Base-by-base conservation (phyloP, 2,329 filamentous ascomycete genomes). In the Cordyceps militaris region DNA sequence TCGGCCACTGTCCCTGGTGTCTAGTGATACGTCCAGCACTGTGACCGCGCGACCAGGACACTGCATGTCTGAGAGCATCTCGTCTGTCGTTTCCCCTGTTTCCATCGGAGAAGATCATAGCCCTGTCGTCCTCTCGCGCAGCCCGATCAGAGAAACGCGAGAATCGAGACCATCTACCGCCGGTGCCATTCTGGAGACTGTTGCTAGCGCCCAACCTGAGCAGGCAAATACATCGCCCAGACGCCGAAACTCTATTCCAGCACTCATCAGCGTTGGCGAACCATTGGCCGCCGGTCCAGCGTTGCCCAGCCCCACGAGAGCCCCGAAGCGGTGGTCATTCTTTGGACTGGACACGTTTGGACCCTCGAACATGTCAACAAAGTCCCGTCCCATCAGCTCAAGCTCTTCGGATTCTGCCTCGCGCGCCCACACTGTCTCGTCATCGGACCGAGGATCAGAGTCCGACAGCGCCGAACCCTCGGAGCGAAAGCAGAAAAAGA, bases 21-120 rank as follows among this genome's bases (percentile, higher is more conserved):
- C 91, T 1, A 92, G 86, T 21, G 91, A 94, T 68, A 91, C 89
- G 0, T 87, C 90, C 47, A 91, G 86, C 67, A 94, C 88, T 3
- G 75, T 84, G 56, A 91, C 89, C 0, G 79, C 86, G 19, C 81
- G 84, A 26, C 80, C 80, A 3, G 83, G 84, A 5, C 89, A 93
- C 69, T 89, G 86, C 1, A 79, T 89, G 34, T 88, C 88, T 26
- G 88, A 87, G 58, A 95, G 89, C 70, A 84, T 94, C 48, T 91
- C 88, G 4, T 95, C 89, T 0, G 77, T 93, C 43, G 76, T 89
- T 4, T 89, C 88, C 11, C 80, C 79, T 13, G 79, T 78, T 32
- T 73, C 72, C 7, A 70, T 73, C 58, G 63, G 63, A 59, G 64
- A 80, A 74, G 57, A 73, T 72, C 71, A 71, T 73, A 69, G 61